Evolutionary conservation across 768 basidiomycete genomes (phyloP), one percentile per base, ranked within the genome.

Genomic region (Ramaria sp.): DNA sequence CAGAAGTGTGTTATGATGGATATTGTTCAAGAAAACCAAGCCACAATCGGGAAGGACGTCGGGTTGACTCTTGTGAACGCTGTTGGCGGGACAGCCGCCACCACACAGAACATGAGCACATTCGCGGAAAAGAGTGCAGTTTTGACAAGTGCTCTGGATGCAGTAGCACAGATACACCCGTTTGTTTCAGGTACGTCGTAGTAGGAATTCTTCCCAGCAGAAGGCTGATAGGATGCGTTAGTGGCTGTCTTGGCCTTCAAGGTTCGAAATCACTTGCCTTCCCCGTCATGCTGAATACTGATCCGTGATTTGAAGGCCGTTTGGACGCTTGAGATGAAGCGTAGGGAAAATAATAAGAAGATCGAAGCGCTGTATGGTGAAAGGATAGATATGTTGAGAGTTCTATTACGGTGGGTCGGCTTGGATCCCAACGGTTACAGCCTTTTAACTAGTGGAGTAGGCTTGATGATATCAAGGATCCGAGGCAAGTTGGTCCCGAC

Each of bases 291-390:
- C 54, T 63, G 22, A 47, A 41, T 1, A 69, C n/a, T 43, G 42
- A 62, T 45, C n/a, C n/a, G 53, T 66, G 17, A 2, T 39, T 49
- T 15, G n/a, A 11, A 53, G 37, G 67, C 77, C 0, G 77, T 77
- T 3, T 70, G 78, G 27, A 71, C 73, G 17, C 66, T 81, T 37
- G 78, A 80, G 53, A 53, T 74, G 54, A 75, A 73, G 1, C 68
- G 78, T 22, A 67, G 75, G 22, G 77, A 78, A 30, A 81, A 82
- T 54, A 75, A 81, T 53, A 72, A 71, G 56, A 79, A 77, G 59
- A 70, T 80, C 6, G 57, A 73, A 2, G 66, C 70, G 3, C 66
- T 82, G 7, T 75, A 75, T 41, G 63, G 74, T 7, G 72, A 77
- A 59, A 81, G 81, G 77, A 71, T 69, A 57, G 71, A 78, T 45